Evolutionary conservation across 441 rosid genomes (phyloP).

Genomic region (Populus hybrid): DNA sequence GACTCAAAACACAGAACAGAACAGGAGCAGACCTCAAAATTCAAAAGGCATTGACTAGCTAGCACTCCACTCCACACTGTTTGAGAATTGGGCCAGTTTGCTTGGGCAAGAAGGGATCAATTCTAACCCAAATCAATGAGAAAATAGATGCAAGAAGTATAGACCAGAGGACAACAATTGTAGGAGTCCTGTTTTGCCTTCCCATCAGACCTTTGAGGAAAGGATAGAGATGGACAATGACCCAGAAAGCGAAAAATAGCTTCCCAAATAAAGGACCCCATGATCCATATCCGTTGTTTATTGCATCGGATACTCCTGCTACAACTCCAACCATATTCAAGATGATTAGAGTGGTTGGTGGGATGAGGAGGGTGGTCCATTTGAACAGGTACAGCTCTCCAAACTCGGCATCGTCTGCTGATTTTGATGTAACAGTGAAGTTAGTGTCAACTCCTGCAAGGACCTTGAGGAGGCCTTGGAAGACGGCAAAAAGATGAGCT

Average conservation of each 20-base stretch:
- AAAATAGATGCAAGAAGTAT: constrained; percentile 78
- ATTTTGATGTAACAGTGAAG: constrained; percentile 89
- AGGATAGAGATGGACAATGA: constrained; percentile 85
- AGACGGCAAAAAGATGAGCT: constrained; percentile 84
- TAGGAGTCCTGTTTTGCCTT: constrained; percentile 81
- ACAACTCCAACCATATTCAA: constrained; percentile 87
- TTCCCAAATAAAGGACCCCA: constrained; percentile 95
- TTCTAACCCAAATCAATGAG: constrained; percentile 89
- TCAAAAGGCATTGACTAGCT: constrained; percentile 6
- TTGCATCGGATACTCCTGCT: constrained; percentile 84
- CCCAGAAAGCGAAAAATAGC: constrained; percentile 95
- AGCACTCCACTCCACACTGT: constrained; percentile 93
- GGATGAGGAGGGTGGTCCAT: constrained; percentile 93
- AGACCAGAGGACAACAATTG: constrained; percentile 90
- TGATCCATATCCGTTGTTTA: constrained; percentile 81
- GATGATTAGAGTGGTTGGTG: constrained; percentile 84
- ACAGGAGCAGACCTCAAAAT: neutral
- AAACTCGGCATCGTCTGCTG: constrained; percentile 67
- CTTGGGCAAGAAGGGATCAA: constrained; percentile 89
- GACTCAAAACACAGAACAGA: neutral
- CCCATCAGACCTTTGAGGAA: constrained; percentile 95
- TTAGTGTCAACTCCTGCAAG: constrained; percentile 88
- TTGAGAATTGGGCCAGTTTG: constrained; percentile 80
- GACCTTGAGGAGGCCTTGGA: constrained; percentile 93
- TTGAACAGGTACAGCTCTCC: constrained; percentile 89